phyloP scores from a whole-genome alignment of 2,329 filamentous ascomycete genomes.

The Fusarium sp. region DNA sequence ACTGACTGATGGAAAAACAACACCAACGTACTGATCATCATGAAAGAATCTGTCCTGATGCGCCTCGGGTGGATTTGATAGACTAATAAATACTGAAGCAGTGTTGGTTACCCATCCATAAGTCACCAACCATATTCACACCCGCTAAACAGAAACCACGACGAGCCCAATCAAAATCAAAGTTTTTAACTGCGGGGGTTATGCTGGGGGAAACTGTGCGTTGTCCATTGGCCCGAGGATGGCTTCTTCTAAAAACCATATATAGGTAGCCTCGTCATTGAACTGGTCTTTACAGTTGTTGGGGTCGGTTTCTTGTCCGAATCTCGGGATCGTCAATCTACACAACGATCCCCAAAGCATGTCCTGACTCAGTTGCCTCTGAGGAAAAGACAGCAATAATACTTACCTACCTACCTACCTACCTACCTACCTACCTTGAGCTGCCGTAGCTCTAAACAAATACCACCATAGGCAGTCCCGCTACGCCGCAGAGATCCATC shows the following conservation, averaged over 20 bases:
- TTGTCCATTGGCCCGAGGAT: conserved; percentile 42
- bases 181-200: conserved; percentile 42
- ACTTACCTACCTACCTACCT: too few species aligned
- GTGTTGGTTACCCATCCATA: conserved; percentile 14
- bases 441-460: conserved; percentile 1
- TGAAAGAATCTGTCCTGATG: conserved; percentile 11
- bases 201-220: conserved; percentile 32
- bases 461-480: too few species aligned
- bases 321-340: too few species aligned
- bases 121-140: conserved; percentile 5
- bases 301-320: too few species aligned
- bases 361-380: conserved; percentile 3
- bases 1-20: neutral
- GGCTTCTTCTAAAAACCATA: conserved; percentile 24
- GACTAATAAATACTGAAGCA: conserved; percentile 23
- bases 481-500: conserved; percentile 33
- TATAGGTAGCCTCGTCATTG: neutral
- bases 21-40: conserved; percentile 25
- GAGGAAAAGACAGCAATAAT: too few species aligned
- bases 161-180: conserved; percentile 21
- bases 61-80: conserved; percentile 22
- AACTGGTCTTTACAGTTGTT: neutral
- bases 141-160: conserved; percentile 1
- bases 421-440: neutral
- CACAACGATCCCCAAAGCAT: too few species aligned